Percentiles rank a stretch among this genome's conserved stretches.
Evolutionary conservation across 805 yeast genomes (phyloP).

Genomic region (Candida anglica): DNA sequence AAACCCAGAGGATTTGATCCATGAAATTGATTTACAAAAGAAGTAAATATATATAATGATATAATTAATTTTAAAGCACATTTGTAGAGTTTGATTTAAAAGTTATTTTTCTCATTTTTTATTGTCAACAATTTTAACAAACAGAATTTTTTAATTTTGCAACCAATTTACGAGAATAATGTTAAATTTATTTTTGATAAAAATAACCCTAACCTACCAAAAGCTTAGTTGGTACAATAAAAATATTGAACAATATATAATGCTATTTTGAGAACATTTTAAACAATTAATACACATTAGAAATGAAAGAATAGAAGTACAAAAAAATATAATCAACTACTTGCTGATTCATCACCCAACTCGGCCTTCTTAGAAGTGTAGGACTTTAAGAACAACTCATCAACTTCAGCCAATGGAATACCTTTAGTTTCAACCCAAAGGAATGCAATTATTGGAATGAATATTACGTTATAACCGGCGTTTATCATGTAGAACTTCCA

Average conservation of each 20-base stretch:
- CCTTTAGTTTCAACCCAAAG: conserved; percentile 13
- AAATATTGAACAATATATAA: too few relatives aligned
- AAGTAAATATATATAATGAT: conserved; percentile 11
- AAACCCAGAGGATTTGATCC: conserved; percentile 40
- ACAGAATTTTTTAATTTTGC: not conserved
- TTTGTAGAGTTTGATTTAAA: not conserved
- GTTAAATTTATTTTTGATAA: too few relatives aligned
- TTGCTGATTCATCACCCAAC: too few relatives aligned
- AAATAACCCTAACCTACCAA: too few relatives aligned
- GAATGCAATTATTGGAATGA: conserved; percentile 9
- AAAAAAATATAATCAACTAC: too few relatives aligned
- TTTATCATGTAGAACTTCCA: conserved; percentile 16
- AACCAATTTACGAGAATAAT: not conserved
- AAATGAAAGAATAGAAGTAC: too few relatives aligned
- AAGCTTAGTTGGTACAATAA: too few relatives aligned
- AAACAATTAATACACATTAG: too few relatives aligned
- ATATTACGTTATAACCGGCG: conserved; percentile 14
- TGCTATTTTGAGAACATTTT: too few relatives aligned
- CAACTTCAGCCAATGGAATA: conserved; percentile 7
- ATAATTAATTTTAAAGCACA: not conserved
- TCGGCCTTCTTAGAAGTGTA: too few relatives aligned
- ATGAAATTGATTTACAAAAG: conserved; percentile 42
- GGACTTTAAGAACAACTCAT: conserved; percentile 6
- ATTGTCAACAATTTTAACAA: too few relatives aligned
- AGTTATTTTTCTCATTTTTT: not conserved